Percentiles rank a stretch among this genome's conserved stretches.
These are phyloP conservation scores for Mycena crocata DNA, from an alignment of 768 basidiomycete species.

Conservation along the genomic window DNA sequence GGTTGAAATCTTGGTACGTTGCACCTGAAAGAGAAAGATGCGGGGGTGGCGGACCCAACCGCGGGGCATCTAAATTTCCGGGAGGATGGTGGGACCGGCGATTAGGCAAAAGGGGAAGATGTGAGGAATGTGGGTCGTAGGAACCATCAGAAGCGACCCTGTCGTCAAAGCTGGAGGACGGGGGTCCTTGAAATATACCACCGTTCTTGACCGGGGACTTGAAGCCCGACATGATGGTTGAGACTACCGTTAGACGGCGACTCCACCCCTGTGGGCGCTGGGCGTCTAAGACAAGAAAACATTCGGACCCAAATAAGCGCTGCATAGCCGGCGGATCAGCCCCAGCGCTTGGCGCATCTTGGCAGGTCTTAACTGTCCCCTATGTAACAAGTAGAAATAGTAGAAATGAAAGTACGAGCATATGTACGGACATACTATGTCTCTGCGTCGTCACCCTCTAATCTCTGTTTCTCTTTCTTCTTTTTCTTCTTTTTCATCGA, in stretches of 20 bases:
- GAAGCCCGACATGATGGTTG: constrained; percentile 7
- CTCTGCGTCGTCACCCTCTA: constrained; percentile 41
- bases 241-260: background rate
- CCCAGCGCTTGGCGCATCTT: no score
- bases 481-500: constrained; percentile 34
- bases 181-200: constrained; percentile 1
- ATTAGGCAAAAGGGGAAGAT: constrained; percentile 17
- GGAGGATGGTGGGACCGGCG: background rate
- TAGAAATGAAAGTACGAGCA: no score
- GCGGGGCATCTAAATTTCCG: no score
- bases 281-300: background rate
- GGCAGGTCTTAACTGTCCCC: no score
- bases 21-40: constrained; percentile 9
- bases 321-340: no score
- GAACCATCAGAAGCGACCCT: background rate
- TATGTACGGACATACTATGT: background rate
- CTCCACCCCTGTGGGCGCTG: background rate
- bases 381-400: no score
- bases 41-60: background rate
- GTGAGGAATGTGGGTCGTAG: constrained; percentile 22
- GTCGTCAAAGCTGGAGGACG: background rate
- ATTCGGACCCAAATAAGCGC: background rate
- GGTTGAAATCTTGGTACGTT: constrained; percentile 13
- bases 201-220: constrained; percentile 4
- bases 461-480: constrained; percentile 38